A percentile compares a stretch with the other conserved stretches of the same genome.
These are phyloP conservation scores for Geosmithia morbida DNA, from an alignment of 2,329 filamentous ascomycete species.

Conservation along the genomic window DNA sequence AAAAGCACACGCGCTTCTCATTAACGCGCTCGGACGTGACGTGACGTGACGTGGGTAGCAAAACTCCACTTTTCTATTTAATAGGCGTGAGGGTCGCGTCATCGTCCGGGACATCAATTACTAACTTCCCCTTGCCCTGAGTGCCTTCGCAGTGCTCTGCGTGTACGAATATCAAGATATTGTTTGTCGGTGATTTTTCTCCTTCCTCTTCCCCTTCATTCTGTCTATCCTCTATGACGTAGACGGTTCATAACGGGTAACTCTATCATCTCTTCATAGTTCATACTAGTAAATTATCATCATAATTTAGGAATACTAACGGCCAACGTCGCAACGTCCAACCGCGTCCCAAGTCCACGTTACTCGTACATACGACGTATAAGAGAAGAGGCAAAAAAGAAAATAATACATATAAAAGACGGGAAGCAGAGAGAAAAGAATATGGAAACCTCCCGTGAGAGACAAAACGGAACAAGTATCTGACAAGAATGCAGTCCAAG, in stretches of 20 bases:
- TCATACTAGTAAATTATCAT: background rate
- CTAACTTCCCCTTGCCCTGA: background rate
- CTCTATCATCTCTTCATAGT: background rate
- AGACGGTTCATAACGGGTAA: too few species aligned
- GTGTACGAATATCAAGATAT: too few species aligned
- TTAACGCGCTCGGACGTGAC: constrained; percentile 5
- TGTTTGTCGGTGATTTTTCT: too few species aligned
- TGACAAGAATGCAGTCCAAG: too few species aligned
- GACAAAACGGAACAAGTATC: too few species aligned
- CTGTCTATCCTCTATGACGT: too few species aligned
- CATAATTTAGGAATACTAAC: background rate
- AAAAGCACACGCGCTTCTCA: background rate
- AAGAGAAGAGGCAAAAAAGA: background rate
- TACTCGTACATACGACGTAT: background rate
- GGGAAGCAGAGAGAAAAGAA: background rate
- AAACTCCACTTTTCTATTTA: constrained; percentile 1
- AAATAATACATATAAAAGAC: background rate
- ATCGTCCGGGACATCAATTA: background rate
- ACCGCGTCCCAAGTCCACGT: background rate
- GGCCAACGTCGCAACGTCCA: background rate
- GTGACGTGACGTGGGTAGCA: constrained; percentile 5
- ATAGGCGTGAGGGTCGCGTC: background rate
- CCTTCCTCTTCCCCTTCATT: too few species aligned
- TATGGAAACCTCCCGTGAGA: too few species aligned
- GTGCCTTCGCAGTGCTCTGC: too few species aligned